Percentiles rank a stretch among this genome's conserved stretches.
These are phyloP conservation scores for Graphiopsis chlorocephala DNA, from an alignment of 2,329 filamentous ascomycete genomes.

Conservation along the genomic window DNA sequence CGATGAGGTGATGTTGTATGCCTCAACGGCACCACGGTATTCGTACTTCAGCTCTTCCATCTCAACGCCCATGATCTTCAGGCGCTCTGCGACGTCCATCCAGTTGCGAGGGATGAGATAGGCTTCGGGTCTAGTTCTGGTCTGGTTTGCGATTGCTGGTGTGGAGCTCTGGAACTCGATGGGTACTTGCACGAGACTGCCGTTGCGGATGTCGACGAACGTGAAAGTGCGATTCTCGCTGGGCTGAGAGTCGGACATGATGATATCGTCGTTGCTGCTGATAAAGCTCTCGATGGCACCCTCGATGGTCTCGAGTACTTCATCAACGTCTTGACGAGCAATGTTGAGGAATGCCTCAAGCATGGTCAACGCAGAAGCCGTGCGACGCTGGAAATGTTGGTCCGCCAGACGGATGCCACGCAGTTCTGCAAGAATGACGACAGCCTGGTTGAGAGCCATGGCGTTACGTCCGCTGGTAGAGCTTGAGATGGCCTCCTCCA, in stretches of 20 bases:
- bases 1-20: constrained; percentile 23
- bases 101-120: constrained; percentile 30
- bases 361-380: constrained; percentile 19
- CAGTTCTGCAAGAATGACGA: constrained; percentile 22
- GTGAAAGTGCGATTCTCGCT: constrained; percentile 23
- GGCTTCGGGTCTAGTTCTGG: constrained; percentile 23
- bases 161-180: constrained; percentile 22
- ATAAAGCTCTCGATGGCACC: constrained; percentile 23
- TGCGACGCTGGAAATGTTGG: constrained; percentile 24
- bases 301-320: constrained; percentile 15
- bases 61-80: constrained; percentile 26
- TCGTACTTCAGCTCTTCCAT: constrained; percentile 24
- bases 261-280: constrained; percentile 22
- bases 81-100: constrained; percentile 23
- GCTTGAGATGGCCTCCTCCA: constrained; percentile 21
- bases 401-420: constrained; percentile 23
- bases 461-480: constrained; percentile 22
- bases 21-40: constrained; percentile 25
- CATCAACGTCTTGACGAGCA: constrained; percentile 18
- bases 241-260: constrained; percentile 23
- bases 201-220: constrained; percentile 23
- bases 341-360: constrained; percentile 20
- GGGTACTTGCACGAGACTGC: constrained; percentile 20
- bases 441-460: constrained; percentile 20
- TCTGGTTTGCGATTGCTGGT: constrained; percentile 22